A percentile compares a stretch with the other conserved stretches of the same genome.
Evolutionary conservation across 2,329 filamentous ascomycete genomes (phyloP).

Genomic region (Coniochaeta sp.): DNA sequence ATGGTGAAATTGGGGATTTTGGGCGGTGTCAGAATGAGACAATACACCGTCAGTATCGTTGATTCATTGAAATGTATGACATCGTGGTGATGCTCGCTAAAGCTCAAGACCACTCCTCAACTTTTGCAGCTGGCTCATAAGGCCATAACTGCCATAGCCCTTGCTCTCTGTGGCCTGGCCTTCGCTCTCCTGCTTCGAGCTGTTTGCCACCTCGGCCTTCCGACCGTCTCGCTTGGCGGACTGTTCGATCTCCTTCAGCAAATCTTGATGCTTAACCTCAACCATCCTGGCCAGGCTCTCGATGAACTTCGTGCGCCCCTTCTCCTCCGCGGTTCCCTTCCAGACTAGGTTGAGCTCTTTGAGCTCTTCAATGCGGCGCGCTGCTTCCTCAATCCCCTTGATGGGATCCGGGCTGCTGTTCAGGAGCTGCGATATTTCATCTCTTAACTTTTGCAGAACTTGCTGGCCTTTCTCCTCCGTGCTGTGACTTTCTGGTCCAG

Average conservation of each 20-base stretch:
- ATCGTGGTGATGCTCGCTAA: not conserved
- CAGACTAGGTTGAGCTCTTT: slow-evolving; percentile 73
- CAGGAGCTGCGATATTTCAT: slow-evolving; percentile 65
- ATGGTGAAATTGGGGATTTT: too few species aligned
- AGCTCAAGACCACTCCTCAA: slow-evolving; percentile 32
- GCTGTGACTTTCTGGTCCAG: slow-evolving; percentile 55
- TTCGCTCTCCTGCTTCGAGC: slow-evolving; percentile 18
- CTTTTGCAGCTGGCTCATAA: slow-evolving; percentile 58
- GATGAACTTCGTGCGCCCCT: slow-evolving; percentile 72
- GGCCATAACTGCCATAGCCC: slow-evolving; percentile 52
- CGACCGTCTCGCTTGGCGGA: not conserved
- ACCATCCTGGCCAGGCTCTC: slow-evolving; percentile 75
- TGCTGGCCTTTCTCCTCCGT: slow-evolving; percentile 84
- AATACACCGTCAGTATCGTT: not conserved
- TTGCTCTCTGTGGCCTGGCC: slow-evolving; percentile 36
- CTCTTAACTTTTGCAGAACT: slow-evolving; percentile 61
- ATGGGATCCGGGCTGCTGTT: slow-evolving; percentile 38
- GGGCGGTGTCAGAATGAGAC: too few species aligned
- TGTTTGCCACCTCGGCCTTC: not conserved
- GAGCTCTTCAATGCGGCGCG: slow-evolving; percentile 66
- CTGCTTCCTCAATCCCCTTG: slow-evolving; percentile 66
- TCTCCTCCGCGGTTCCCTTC: slow-evolving; percentile 95
- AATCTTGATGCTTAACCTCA: slow-evolving; percentile 60
- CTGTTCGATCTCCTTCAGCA: slow-evolving; percentile 45
- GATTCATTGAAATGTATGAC: not conserved